phyloP scores from a whole-genome alignment of 2,329 filamentous ascomycete species.

The Penicillium sp. region DNA sequence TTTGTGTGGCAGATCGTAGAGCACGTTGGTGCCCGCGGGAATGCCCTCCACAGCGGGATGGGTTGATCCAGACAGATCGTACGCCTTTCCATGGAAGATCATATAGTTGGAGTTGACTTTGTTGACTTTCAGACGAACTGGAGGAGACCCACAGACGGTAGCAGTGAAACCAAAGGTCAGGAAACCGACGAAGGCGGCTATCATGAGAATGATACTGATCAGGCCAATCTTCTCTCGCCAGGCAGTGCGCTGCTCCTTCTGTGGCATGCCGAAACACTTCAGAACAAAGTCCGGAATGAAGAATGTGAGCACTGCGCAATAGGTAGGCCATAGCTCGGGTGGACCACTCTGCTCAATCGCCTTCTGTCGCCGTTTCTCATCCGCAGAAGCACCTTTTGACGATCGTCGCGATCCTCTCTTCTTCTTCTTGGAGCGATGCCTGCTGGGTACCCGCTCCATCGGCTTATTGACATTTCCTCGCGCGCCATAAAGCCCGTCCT shows the following conservation, averaged over 20 bases:
- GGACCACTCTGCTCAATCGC: slow-evolving; percentile 68
- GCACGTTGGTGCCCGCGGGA: slow-evolving; percentile 70
- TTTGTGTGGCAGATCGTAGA: slow-evolving; percentile 81
- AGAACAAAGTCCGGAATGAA: slow-evolving; percentile 88
- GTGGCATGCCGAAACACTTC: slow-evolving; percentile 79
- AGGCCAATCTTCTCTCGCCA: slow-evolving; percentile 99
- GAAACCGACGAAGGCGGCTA: slow-evolving; percentile 89
- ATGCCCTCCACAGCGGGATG: slow-evolving; percentile 84
- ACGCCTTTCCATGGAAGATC: slow-evolving; percentile 94
- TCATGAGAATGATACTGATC: slow-evolving; percentile 86
- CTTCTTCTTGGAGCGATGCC: slow-evolving; percentile 44
- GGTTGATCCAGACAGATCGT: slow-evolving; percentile 73
- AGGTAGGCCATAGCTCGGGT: slow-evolving; percentile 90
- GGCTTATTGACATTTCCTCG: slow-evolving; percentile 39
- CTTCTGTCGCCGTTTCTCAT: slow-evolving; percentile 62
- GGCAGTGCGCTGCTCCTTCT: slow-evolving; percentile 83
- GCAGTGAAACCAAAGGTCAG: slow-evolving; percentile 95
- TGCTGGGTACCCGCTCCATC: slow-evolving; percentile 47
- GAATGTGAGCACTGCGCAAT: slow-evolving; percentile 91
- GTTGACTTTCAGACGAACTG: slow-evolving; percentile 76
- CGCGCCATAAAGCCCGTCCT: slow-evolving; percentile 36
- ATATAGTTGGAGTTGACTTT: slow-evolving; percentile 80
- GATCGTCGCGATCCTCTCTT: slow-evolving; percentile 67
- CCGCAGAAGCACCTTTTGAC: slow-evolving; percentile 57
- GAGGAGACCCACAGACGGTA: slow-evolving; percentile 75